Conservation (phyloP, 2,329 filamentous ascomycete genomes). For the Talaromyces sp. region DNA sequence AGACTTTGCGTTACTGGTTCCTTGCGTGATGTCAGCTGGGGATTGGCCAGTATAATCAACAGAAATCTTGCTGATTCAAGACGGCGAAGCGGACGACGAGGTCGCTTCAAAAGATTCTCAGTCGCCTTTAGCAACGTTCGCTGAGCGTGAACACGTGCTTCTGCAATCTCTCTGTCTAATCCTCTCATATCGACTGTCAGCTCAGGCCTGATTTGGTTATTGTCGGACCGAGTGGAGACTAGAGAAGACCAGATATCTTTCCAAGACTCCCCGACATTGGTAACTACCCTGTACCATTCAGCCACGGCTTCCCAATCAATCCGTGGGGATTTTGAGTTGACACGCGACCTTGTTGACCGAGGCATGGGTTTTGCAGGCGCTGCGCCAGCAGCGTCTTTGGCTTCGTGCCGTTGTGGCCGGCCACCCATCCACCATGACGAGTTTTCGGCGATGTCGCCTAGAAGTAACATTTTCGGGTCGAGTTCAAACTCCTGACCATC, state of each 20-base stretch:
- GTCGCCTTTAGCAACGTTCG: slow-evolving; percentile 69
- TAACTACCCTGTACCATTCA: slow-evolving; percentile 68
- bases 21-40: slow-evolving; percentile 49
- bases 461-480: slow-evolving; percentile 67
- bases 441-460: slow-evolving; percentile 75
- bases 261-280: slow-evolving; percentile 67
- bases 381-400: slow-evolving; percentile 15
- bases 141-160: slow-evolving; percentile 66
- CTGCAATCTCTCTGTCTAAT: slow-evolving; percentile 49
- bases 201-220: neutral
- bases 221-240: slow-evolving; percentile 24
- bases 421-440: slow-evolving; percentile 75
- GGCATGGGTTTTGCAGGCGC: slow-evolving; percentile 29
- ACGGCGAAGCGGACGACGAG: slow-evolving; percentile 62
- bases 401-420: slow-evolving; percentile 34
- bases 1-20: slow-evolving; percentile 7
- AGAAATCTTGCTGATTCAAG: slow-evolving; percentile 72
- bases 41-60: slow-evolving; percentile 73
- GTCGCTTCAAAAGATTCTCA: slow-evolving; percentile 74
- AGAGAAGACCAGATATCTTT: slow-evolving; percentile 54
- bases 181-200: slow-evolving; percentile 37
- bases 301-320: slow-evolving; percentile 69
- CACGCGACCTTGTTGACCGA: slow-evolving; percentile 31
- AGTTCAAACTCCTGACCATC: slow-evolving; percentile 53
- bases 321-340: slow-evolving; percentile 58